Percentiles rank a stretch among this genome's conserved stretches.
These are phyloP conservation scores for Trichoderma citrinoviride DNA, from an alignment of 2,329 filamentous ascomycete species.

Conservation along the genomic window DNA sequence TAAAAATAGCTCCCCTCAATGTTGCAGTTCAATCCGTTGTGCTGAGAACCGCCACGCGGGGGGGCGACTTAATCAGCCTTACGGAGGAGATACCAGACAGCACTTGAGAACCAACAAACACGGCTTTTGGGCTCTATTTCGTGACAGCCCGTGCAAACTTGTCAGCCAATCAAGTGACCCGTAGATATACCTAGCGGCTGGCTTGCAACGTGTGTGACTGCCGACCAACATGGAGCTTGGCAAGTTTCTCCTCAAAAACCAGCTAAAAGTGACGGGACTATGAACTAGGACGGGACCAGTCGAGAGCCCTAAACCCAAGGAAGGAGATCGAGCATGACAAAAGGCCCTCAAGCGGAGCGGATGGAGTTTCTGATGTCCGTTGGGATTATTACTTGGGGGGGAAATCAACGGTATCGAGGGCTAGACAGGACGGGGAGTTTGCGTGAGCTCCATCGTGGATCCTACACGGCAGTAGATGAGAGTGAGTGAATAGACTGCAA, in stretches of 20 bases:
- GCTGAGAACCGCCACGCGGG: background rate
- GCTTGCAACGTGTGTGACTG: background rate
- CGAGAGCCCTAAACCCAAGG: conserved; percentile 11
- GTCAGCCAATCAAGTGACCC: background rate
- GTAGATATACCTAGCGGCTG: background rate
- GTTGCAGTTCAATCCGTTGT: background rate
- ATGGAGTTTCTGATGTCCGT: no score
- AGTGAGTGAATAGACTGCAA: no score
- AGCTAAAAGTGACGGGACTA: background rate
- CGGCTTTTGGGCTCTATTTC: background rate
- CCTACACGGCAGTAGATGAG: no score
- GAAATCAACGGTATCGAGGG: background rate
- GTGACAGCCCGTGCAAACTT: background rate
- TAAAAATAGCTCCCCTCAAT: conserved; percentile 7
- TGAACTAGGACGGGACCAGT: conserved; percentile 3
- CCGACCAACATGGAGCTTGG: background rate
- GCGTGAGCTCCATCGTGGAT: background rate
- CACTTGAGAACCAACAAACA: background rate
- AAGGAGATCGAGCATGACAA: background rate
- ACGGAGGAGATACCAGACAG: background rate
- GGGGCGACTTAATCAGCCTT: background rate
- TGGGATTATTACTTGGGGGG: no score
- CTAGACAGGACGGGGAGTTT: background rate
- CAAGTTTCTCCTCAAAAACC: background rate
- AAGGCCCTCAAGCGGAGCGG: background rate